Percentiles rank a stretch among this genome's conserved stretches.
phyloP scores from a whole-genome alignment of 1,284 basidiomycete species.

The Puccinia horiana region DNA sequence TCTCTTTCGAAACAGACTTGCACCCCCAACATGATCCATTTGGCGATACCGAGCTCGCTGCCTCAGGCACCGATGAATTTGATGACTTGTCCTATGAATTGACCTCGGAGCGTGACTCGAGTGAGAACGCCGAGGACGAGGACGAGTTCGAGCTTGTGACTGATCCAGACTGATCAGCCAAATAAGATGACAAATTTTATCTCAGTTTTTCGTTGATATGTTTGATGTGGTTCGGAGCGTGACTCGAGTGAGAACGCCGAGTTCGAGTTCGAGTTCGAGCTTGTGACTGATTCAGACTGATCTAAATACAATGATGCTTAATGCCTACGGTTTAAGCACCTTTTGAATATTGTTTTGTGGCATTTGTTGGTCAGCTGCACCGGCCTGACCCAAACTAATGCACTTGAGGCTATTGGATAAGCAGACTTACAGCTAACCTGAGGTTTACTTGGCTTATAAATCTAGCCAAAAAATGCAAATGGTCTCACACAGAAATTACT shows the following conservation, averaged over 20 bases:
- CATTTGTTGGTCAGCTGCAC: too few species aligned
- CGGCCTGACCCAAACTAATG: too few species aligned
- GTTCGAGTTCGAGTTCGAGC: slow-evolving; percentile 15
- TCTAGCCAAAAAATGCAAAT: too few species aligned
- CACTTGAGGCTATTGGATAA: too few species aligned
- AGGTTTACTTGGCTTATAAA: too few species aligned
- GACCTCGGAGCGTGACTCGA: neutral
- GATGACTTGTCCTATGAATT: slow-evolving; percentile 26
- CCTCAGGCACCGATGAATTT: neutral
- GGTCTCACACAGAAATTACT: too few species aligned
- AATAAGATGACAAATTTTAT: neutral
- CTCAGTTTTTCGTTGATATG: too few species aligned
- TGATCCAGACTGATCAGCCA: neutral
- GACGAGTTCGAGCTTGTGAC: slow-evolving; percentile 20
- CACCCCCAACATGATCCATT: neutral
- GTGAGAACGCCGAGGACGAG: slow-evolving; percentile 10
- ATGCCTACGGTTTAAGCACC: too few species aligned
- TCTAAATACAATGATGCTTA: too few species aligned
- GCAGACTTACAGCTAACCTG: too few species aligned
- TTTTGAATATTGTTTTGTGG: too few species aligned
- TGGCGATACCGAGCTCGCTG: neutral
- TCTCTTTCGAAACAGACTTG: neutral
- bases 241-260: neutral
- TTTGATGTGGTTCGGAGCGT: neutral
- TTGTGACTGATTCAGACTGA: slow-evolving; percentile 6